Base-by-base conservation (phyloP, 805 yeast genomes). In the Saccharomyces kudriavzevii region DNA sequence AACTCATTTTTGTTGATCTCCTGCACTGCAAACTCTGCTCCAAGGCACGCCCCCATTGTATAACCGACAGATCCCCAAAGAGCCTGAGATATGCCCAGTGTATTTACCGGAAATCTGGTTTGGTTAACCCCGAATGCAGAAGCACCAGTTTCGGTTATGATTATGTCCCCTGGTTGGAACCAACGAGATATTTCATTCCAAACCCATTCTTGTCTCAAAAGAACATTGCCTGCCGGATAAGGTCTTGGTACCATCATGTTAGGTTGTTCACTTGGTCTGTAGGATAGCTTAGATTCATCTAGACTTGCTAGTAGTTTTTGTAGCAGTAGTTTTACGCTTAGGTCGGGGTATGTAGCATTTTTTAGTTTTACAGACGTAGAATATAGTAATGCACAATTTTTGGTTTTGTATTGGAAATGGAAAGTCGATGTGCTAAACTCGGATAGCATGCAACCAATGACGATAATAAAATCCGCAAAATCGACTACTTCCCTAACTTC, bases 41-140 rank as follows among this genome's bases (percentile, higher is more conserved):
- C 88, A 26, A 80, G 70, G 31, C 83, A 74, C 6, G 87, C 82
- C 35, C 87, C 87, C 2, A 82, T 74, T 4, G 87, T 76, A 67
- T 77, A 83, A 8, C 88, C 88, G 53, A 81, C 79, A 2, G 87
- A 80, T 2, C 87, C 86, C 82, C 85, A 83, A 48, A 83, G 71
- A 20, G 78, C 80, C 65, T 83, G 88, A 3, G 84, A 76, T 52
- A 83, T 79, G 40, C 85, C 82, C 45, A 70, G 62, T 30, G 78
- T 68, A 51, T 74, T 66, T 47, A 72, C 71, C 6, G 87, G 86
- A 70, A 82, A 79, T 54, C 70, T 66, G 14, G 84, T 72, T 58
- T 81, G 83, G 48, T 80, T 75, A 28, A 81, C 74, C 49, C 86
- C 84, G 58, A 83, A 82, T 3, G 85, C 75, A 5, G 85, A 80